Evolutionary conservation across 83 land plant genomes (phyloP).

Genomic region (Isoetes engelmannii): DNA sequence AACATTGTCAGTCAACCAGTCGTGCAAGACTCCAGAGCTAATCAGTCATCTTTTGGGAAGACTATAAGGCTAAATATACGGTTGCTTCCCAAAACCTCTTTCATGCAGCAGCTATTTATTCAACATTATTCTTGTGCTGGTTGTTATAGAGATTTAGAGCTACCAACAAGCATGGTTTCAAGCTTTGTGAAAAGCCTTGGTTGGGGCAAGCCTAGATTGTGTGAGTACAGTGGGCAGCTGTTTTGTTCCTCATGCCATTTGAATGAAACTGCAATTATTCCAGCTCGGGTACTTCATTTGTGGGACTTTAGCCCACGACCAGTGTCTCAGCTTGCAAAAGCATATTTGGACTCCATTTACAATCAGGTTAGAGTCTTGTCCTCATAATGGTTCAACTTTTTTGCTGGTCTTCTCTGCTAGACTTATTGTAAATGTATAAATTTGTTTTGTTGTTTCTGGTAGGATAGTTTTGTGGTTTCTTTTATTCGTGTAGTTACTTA

Average conservation of each 20-base stretch:
- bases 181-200: conserved; percentile 73
- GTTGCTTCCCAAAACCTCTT: conserved; percentile 46
- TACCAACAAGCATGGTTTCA: conserved; percentile 39
- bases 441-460: too few species aligned
- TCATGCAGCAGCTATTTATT: conserved; percentile 57
- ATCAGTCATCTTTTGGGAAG: conserved; percentile 46
- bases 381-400: too few species aligned
- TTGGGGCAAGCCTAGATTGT: conserved; percentile 75
- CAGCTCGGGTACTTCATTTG: conserved; percentile 74
- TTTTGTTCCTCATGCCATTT: conserved; percentile 78
- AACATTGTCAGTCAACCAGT: too few species aligned
- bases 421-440: too few species aligned
- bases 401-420: too few species aligned
- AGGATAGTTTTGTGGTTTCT: too few species aligned
- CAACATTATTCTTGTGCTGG: conserved; percentile 89
- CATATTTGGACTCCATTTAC: conserved; percentile 80
- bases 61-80: conserved; percentile 66
- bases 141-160: conserved; percentile 62
- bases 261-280: conserved; percentile 82
- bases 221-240: conserved; percentile 90
- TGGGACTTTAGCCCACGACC: conserved; percentile 84
- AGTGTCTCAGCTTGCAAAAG: conserved; percentile 91
- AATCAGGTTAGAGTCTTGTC: conserved; percentile 50
- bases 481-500: too few species aligned
- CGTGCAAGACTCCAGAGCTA: conserved; percentile 10